phyloP scores from a whole-genome alignment of 2,329 filamentous ascomycete species.

The Phialophora verrucosa region DNA sequence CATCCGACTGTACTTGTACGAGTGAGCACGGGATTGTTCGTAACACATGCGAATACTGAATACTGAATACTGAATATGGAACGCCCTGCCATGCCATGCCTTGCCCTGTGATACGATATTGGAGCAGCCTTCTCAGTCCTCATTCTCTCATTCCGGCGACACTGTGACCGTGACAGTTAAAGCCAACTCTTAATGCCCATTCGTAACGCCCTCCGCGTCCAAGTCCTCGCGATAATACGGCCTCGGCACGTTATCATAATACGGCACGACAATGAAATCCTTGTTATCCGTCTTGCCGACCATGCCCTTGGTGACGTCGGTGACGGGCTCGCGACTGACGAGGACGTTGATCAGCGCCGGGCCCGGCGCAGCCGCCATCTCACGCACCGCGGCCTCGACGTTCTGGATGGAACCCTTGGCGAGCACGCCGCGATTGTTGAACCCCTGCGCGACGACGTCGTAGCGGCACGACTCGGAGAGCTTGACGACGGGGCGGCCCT shows the following conservation, averaged over 20 bases:
- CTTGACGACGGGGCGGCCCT: slow-evolving; percentile 43
- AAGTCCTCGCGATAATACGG: slow-evolving; percentile 26
- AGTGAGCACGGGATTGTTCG: background rate
- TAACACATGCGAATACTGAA: background rate
- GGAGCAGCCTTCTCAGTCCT: background rate
- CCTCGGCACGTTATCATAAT: slow-evolving; percentile 56
- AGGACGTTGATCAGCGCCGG: slow-evolving; percentile 51
- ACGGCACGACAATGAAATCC: slow-evolving; percentile 55
- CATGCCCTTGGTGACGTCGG: slow-evolving; percentile 43
- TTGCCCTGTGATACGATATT: background rate
- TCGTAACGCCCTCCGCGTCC: background rate
- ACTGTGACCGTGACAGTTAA: too few relatives aligned
- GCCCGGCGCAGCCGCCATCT: slow-evolving; percentile 38
- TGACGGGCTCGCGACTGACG: slow-evolving; percentile 47
- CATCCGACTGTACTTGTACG: background rate
- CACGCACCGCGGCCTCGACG: slow-evolving; percentile 44
- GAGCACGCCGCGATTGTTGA: slow-evolving; percentile 44
- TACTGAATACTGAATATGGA: background rate
- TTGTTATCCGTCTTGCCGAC: slow-evolving; percentile 51
- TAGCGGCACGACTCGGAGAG: slow-evolving; percentile 46
- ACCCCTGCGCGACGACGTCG: slow-evolving; percentile 51
- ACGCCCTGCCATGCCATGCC: background rate
- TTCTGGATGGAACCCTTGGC: slow-evolving; percentile 41
- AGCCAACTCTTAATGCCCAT: slow-evolving; percentile 8
- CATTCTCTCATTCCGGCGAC: background rate